Evolutionary conservation across 2,329 filamentous ascomycete genomes (phyloP).

Genomic region (Alternaria panax): DNA sequence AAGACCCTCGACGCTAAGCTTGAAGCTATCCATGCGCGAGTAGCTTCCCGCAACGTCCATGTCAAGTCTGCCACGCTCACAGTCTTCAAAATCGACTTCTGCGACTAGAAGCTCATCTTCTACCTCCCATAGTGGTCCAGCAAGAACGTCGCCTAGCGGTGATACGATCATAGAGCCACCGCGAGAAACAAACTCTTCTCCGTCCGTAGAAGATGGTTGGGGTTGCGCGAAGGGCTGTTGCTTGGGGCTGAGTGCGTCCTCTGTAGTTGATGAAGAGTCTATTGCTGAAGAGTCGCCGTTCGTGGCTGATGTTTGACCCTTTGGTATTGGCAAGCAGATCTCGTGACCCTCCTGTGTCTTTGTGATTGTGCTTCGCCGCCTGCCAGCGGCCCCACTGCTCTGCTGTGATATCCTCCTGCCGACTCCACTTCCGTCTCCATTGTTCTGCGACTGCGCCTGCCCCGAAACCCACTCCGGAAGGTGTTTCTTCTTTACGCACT

Average conservation of each 20-base stretch:
- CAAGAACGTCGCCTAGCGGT: conserved; percentile 79
- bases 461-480: conserved; percentile 64
- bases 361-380: conserved; percentile 52
- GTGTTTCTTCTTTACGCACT: conserved; percentile 71
- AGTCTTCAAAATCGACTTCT: conserved; percentile 88
- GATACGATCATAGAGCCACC: conserved; percentile 85
- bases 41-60: conserved; percentile 87
- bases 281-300: conserved; percentile 35
- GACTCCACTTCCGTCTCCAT: conserved; percentile 9
- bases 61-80: conserved; percentile 80
- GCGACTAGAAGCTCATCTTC: conserved; percentile 72
- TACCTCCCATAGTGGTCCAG: conserved; percentile 81
- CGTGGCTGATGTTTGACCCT: conserved; percentile 7
- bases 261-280: conserved; percentile 20
- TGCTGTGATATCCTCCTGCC: conserved; percentile 11
- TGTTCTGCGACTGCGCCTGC: conserved; percentile 3
- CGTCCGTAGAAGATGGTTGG: conserved; percentile 15
- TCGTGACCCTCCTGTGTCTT: conserved; percentile 54
- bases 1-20: conserved; percentile 65
- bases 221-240: conserved; percentile 18
- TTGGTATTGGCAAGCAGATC: conserved; percentile 53
- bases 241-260: conserved; percentile 27
- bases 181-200: conserved; percentile 66
- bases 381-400: conserved; percentile 13
- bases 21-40: conserved; percentile 73